Percentiles rank a stretch among this genome's conserved stretches.
phyloP scores from a whole-genome alignment of 331 rosid genomes.

The Arachis monticola region DNA sequence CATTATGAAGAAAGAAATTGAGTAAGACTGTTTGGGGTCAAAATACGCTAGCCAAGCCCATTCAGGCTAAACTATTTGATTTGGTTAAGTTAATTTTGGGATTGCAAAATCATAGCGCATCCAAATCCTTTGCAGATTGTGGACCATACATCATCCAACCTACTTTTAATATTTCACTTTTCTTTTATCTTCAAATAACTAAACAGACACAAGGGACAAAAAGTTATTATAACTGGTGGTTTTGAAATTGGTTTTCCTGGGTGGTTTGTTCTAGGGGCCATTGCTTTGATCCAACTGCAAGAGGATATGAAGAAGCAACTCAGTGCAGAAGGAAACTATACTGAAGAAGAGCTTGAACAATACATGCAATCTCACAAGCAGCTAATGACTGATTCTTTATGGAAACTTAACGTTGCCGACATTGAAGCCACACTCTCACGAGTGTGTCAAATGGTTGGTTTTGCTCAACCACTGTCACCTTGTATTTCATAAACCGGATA shows the following conservation, averaged over 20 bases:
- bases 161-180: too few species aligned
- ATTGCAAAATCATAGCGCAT: too few species aligned
- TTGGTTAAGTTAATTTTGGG: too few species aligned
- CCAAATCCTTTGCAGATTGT: too few species aligned
- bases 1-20: too few species aligned
- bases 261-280: conserved; percentile 71
- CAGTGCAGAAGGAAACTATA: conserved; percentile 84
- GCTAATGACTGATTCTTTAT: conserved; percentile 91
- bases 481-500: conserved; percentile 19
- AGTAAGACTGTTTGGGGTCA: too few species aligned
- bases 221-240: too few species aligned
- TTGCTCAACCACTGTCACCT: conserved; percentile 33
- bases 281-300: conserved; percentile 96
- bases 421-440: conserved; percentile 98
- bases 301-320: conserved; percentile 98
- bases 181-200: too few species aligned
- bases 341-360: conserved; percentile 91
- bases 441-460: conserved; percentile 91
- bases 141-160: too few species aligned
- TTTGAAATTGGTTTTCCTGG: conserved; percentile 34
- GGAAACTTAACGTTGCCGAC: conserved; percentile 99
- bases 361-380: conserved; percentile 88
- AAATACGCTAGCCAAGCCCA: too few species aligned
- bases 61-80: too few species aligned
- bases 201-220: too few species aligned